Base-by-base conservation (phyloP, 2,329 filamentous ascomycete genomes). In the Colletotrichum incanum region DNA sequence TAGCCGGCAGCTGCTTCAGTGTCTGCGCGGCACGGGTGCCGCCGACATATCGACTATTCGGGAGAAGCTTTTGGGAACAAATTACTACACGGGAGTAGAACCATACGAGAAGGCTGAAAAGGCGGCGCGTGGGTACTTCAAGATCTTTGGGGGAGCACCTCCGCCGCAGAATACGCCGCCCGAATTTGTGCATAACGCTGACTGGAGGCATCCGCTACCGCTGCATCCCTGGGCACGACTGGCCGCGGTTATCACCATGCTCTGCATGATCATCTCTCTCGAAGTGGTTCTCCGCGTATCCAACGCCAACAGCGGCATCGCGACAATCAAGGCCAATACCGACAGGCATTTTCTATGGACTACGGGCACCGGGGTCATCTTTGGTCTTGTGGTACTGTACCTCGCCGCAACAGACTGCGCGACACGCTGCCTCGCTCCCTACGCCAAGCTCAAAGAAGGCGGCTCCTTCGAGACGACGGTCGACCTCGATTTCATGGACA, bases 341-440 rank as follows among this genome's bases (percentile, higher is more conserved):
- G 76, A 77, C 26, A 65, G 76, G 4, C 80, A 83, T 60, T 71
- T 83, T 28, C 65, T 81, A 2, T 84, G 82, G 82, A 83, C 81
- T 3, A 78, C 77, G 0, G 74, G 77, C 0, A 80, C 82, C 0
- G 78, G 79, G 0, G 26, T 80, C 7, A 65, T 80, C 2, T 68
- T 83, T 1, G 74, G 77, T 0, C 28, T 77, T 0, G 67, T 83
- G 2, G 77, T 78, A 1, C 65, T 79, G 49, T 81, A 82, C 63
- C 77, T 82, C 69, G 74, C 75, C 14, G 67, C 78, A 0, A 74
- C 79, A 0, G 82, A 83, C 59, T 80, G 79, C 66, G 78, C 76
- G 55, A 77, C 78, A 1, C 78, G 82, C 6, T 72, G 79, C 0
- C 75, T 83, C 2, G 77, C 80, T 0, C 82, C 82, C 0, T 83